Conservation (phyloP, 257 asterid species). For the Perilla frutescens region DNA sequence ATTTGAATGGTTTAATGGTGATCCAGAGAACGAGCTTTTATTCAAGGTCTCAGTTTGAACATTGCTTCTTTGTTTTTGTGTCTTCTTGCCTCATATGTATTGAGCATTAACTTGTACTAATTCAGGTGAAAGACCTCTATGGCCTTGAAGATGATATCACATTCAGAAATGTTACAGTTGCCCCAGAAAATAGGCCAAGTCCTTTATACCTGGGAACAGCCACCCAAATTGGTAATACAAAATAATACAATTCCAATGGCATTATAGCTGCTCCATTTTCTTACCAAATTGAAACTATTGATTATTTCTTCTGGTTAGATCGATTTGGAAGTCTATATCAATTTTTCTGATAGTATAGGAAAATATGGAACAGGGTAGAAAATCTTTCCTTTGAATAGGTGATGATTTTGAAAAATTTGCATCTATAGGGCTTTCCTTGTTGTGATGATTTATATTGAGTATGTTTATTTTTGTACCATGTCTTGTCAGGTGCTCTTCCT, state of each 20-base stretch:
- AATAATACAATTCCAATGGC: conserved; percentile 20
- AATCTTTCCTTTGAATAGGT: background rate
- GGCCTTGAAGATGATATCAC: conserved; percentile 73
- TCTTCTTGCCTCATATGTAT: conserved; percentile 7
- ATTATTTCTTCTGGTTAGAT: conserved; percentile 14
- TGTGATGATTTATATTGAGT: conserved; percentile 1
- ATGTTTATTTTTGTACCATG: conserved; percentile 23
- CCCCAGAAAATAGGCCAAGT: conserved; percentile 88
- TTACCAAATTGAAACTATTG: background rate
- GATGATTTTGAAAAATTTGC: background rate
- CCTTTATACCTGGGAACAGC: conserved; percentile 96
- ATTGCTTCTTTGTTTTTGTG: conserved; percentile 20
- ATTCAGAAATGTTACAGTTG: conserved; percentile 84
- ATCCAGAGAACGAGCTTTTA: conserved; percentile 69
- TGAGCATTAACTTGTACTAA: conserved; percentile 34
- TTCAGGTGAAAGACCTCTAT: conserved; percentile 91
- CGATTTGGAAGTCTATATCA: conserved; percentile 11
- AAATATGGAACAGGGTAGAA: background rate
- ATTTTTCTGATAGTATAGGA: conserved; percentile 12
- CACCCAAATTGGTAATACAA: conserved; percentile 82
- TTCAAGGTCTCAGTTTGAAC: conserved; percentile 60
- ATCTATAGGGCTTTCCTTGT: background rate
- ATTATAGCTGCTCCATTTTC: background rate
- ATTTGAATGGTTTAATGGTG: conserved; percentile 86
- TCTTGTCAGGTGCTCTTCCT: conserved; percentile 84